Evolutionary conservation across 2,329 filamentous ascomycete species (phyloP), one percentile per base, ranked within the genome.

Genomic region (Fusarium mexicanum): DNA sequence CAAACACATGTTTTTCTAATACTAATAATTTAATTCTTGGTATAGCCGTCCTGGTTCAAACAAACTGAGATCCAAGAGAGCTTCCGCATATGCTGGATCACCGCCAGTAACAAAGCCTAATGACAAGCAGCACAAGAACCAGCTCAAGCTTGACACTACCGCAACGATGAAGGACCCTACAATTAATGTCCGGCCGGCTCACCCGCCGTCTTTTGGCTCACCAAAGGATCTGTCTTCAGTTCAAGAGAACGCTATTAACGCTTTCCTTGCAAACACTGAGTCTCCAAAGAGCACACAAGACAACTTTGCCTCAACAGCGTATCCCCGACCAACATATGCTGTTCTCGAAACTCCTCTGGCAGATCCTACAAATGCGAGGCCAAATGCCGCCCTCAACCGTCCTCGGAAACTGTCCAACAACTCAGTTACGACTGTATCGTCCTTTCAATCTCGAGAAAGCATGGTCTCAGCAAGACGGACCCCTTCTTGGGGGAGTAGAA

Each of bases 351-450:
- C 76, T 12, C 67, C 79, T 29, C 60, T 72, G 8, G 67, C 72
- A 33, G 71, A 77, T 40, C 71, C 76, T 29, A 71, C 71, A 29
- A 75, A 61, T 60, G 48, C 20, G 80, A 80, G 48, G 61, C 66
- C 38, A 26, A 18, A 76, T 5, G 48, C 61, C 14, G 66, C 74
- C 29, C 77, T 84, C 40, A 84, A 84, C 74, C 77, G 82, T 9
- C 83, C 84, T 17, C 79, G 80, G 61, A 82, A 81, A 67, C 79
- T 84, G 8, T 83, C 83, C 48, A 75, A 64, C 51, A 76, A 74
- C 43, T 77, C 79, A 16, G 75, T 78, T 11, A 61, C 77, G 24
- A 75, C 78, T 47, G 71, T 69, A 38, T 76, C 77, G 14, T 76
- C 77, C 61, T 75, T 78, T 58, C 80, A 78, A 65, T 80, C 82